Evolutionary conservation across 805 yeast species (phyloP).

Genomic region (Candida ponderosae): DNA sequence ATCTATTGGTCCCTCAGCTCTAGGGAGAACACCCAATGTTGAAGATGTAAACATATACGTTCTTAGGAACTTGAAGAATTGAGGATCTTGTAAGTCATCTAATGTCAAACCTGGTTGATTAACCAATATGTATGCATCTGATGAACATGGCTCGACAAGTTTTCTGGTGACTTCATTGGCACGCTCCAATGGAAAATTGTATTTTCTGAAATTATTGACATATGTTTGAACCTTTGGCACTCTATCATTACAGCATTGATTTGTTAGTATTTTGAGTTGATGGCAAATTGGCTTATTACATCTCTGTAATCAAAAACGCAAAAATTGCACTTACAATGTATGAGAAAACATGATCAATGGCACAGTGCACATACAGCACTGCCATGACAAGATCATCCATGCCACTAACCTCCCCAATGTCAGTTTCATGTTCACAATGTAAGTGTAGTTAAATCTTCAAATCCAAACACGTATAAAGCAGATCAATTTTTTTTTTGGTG

Average conservation of each 20-base stretch:
- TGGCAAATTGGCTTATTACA: too few species aligned
- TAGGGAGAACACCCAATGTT: slow-evolving; percentile 51
- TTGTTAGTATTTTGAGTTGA: background rate
- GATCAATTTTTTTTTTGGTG: too few species aligned
- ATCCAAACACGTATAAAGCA: too few species aligned
- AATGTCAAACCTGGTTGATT: slow-evolving; percentile 44
- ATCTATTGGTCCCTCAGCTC: slow-evolving; percentile 31
- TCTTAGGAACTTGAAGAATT: slow-evolving; percentile 39
- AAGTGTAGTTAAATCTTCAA: too few species aligned
- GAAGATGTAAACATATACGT: slow-evolving; percentile 49
- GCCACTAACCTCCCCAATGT: background rate
- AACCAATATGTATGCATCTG: slow-evolving; percentile 51
- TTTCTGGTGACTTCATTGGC: slow-evolving; percentile 23
- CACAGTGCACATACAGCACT: slow-evolving; percentile 2
- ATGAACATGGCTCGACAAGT: slow-evolving; percentile 33
- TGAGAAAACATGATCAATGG: slow-evolving; percentile 16
- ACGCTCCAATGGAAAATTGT: slow-evolving; percentile 18
- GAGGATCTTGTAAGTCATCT: slow-evolving; percentile 36
- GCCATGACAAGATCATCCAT: background rate
- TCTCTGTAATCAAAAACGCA: too few species aligned
- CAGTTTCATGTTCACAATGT: too few species aligned
- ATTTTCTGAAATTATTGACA: slow-evolving; percentile 13
- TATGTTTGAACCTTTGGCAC: slow-evolving; percentile 21
- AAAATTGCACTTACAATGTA: slow-evolving; percentile 8
- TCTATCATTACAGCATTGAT: slow-evolving; percentile 3